Conservation (phyloP, 306 rosid species). For the Pyrus bretschneideri region DNA sequence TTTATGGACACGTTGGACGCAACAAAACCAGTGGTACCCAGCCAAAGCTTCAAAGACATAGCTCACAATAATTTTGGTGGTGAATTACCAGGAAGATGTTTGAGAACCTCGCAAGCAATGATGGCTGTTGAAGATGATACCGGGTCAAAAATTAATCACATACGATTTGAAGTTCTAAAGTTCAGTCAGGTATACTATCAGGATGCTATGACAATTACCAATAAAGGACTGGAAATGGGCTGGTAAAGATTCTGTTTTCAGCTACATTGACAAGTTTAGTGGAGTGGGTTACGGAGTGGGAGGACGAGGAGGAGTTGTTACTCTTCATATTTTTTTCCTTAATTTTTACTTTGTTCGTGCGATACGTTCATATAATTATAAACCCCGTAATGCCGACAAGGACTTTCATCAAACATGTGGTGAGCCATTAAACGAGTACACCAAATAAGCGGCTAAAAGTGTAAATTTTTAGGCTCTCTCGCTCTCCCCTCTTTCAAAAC, state of each 20-base stretch:
- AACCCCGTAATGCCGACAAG: background rate
- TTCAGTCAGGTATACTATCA: conserved; percentile 10
- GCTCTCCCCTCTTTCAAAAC: background rate
- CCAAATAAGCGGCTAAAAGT: background rate
- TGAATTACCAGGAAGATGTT: background rate
- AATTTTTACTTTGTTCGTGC: too few species aligned
- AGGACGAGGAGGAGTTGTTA: too few species aligned
- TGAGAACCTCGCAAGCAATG: conserved; percentile 5
- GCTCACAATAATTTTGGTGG: conserved; percentile 7
- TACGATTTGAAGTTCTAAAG: background rate
- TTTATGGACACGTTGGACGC: conserved; percentile 29
- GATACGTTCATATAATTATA: too few species aligned
- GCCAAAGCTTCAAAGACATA: conserved; percentile 9
- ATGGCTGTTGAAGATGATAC: background rate
- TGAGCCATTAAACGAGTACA: background rate
- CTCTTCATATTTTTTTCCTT: too few species aligned
- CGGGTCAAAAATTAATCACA: conserved; percentile 1
- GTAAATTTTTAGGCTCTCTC: too few species aligned
- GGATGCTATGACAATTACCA: conserved; percentile 12
- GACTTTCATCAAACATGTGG: conserved; percentile 31
- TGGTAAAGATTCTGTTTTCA: conserved; percentile 21
- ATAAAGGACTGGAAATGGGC: conserved; percentile 18
- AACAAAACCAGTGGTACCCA: conserved; percentile 2
- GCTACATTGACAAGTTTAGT: conserved; percentile 15
- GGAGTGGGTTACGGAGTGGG: background rate